Conservation (phyloP, 345 rosid genomes). For the Eucalyptus melliodora region DNA sequence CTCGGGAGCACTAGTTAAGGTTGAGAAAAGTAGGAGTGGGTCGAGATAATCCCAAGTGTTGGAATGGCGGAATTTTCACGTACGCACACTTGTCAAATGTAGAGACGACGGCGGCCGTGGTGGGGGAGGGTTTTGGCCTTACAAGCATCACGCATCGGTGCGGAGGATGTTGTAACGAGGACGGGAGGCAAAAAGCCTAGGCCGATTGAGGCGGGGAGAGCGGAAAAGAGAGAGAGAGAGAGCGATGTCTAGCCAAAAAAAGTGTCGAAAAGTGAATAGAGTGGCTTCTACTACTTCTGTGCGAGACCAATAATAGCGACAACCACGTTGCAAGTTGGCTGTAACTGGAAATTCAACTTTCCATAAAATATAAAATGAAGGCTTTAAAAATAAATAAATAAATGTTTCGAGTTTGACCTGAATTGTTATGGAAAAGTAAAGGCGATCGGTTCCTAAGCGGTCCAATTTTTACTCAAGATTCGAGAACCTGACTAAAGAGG, state of each 20-base stretch:
- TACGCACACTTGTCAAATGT: background rate
- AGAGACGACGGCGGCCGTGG: background rate
- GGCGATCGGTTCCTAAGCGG: accelerated
- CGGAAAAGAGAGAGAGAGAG: too few relatives aligned
- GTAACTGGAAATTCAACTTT: background rate
- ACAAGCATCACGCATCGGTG: background rate
- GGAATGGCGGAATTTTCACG: too few relatives aligned
- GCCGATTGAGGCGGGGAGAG: background rate
- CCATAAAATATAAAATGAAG: background rate
- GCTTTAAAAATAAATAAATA: too few relatives aligned
- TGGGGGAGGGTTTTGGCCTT: background rate
- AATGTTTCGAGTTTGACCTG: background rate
- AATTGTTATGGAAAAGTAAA: too few relatives aligned
- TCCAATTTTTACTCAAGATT: background rate
- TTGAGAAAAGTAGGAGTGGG: background rate
- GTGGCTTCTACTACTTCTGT: background rate
- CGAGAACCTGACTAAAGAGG: background rate
- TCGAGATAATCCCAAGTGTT: background rate
- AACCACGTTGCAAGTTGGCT: background rate
- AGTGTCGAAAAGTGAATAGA: background rate
- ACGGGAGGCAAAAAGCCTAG: background rate
- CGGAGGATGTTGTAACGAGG: background rate
- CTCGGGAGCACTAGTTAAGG: background rate
- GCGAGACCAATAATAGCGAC: background rate
- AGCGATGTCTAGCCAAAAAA: background rate